Percentiles rank a stretch among this genome's conserved stretches.
These are phyloP conservation scores for Picea abies DNA, from an alignment of 83 land plant species.

Conservation along the genomic window DNA sequence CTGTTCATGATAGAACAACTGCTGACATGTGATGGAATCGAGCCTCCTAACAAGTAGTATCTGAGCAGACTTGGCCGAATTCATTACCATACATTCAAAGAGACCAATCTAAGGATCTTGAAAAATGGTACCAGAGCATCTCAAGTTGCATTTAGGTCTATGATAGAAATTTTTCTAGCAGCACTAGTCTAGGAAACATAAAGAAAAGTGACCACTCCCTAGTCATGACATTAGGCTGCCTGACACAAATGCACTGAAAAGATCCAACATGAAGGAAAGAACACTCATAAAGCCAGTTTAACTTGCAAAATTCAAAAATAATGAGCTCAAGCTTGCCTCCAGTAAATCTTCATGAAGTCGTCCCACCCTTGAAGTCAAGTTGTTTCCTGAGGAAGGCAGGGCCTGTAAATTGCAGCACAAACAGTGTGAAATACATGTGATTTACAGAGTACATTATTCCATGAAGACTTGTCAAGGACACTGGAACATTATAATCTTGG, in stretches of 20 bases:
- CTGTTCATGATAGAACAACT: too few relatives aligned
- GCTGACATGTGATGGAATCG: too few relatives aligned
- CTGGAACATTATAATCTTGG: neutral
- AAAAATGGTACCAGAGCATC: too few relatives aligned
- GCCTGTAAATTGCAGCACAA: slow-evolving; percentile 31
- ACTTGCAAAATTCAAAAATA: neutral
- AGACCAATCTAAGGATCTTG: too few relatives aligned
- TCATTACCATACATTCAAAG: too few relatives aligned
- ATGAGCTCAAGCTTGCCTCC: slow-evolving; percentile 38
- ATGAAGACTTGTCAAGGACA: neutral
- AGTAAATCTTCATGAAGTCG: slow-evolving; percentile 47
- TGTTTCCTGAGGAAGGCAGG: slow-evolving; percentile 28
- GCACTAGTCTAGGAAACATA: too few relatives aligned
- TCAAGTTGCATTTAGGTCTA: too few relatives aligned
- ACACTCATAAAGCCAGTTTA: neutral
- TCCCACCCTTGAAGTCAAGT: slow-evolving; percentile 14
- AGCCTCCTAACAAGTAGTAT: too few relatives aligned
- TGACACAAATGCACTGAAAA: neutral
- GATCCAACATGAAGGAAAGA: neutral
- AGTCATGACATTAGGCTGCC: too few relatives aligned
- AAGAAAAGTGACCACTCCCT: too few relatives aligned
- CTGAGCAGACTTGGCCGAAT: too few relatives aligned
- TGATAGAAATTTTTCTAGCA: too few relatives aligned
- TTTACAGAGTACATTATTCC: neutral
- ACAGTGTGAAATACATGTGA: neutral